A percentile compares a stretch with the other conserved stretches of the same genome.
Conservation (phyloP, 306 rosid genomes). For the Astragalus glycyphyllos region DNA sequence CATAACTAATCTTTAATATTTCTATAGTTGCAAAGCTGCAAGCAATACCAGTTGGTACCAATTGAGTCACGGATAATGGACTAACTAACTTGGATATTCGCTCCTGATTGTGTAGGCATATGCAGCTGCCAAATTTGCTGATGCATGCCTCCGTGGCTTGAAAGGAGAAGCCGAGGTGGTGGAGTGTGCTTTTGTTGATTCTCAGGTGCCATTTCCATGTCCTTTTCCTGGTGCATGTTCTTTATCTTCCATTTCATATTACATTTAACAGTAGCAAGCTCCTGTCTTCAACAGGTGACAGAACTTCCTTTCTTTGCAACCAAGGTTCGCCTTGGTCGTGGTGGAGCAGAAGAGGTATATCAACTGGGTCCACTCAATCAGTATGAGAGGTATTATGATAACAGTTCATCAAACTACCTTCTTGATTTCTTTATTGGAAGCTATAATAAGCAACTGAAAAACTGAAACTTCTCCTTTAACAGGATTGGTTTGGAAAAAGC, state of each 20-base stretch:
- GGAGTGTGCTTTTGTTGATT: constrained; percentile 84
- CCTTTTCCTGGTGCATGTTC: not conserved
- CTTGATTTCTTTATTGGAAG: constrained; percentile 30
- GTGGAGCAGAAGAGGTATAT: constrained; percentile 77
- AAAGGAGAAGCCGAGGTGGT: constrained; percentile 82
- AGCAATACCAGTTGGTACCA: not conserved
- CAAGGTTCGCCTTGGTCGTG: constrained; percentile 84
- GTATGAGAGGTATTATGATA: constrained; percentile 70
- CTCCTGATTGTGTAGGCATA: constrained; percentile 68
- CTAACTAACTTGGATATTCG: not conserved
- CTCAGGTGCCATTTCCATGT: constrained; percentile 56
- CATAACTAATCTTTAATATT: constrained; percentile 29
- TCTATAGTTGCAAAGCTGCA: constrained; percentile 3
- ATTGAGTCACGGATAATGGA: not conserved
- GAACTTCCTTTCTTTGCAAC: constrained; percentile 93
- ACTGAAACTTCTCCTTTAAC: constrained; percentile 25
- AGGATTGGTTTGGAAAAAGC: constrained; percentile 83
- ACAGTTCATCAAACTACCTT: not conserved
- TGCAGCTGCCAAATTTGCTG: constrained; percentile 91
- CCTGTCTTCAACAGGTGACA: constrained; percentile 63
- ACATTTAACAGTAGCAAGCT: not conserved
- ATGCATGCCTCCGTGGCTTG: constrained; percentile 77
- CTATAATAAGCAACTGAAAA: not conserved
- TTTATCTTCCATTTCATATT: constrained; percentile 6
- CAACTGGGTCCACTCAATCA: constrained; percentile 84